Base-by-base conservation (phyloP, 208 protist species). In the Porcisia hertigi region DNA sequence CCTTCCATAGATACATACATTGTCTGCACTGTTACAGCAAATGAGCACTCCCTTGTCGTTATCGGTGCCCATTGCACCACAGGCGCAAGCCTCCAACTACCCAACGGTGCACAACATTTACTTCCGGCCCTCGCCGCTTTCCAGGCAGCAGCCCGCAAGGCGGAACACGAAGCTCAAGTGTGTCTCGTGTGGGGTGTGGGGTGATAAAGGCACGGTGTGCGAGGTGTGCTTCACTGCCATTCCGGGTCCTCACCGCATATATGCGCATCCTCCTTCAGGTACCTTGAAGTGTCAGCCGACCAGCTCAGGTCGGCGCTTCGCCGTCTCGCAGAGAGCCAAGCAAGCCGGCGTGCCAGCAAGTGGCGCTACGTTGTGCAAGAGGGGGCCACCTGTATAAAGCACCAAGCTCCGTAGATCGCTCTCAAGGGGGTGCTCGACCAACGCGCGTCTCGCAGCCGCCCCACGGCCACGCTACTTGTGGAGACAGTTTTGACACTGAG, bases 141-240 rank as follows among this genome's bases (percentile, higher is more conserved):
- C 66, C 14, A 16, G 0, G 39, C 49, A 0, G 36, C 18, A 0
- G 36, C 18, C 30, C 34, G 36, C 25, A 43, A 62, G 20, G 67
- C 58, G 47, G 14, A 82, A 82, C 72, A 82, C 73, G 23, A 77
- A 77, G 16, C 49, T 82, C 16, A 82, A 82, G 59, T 82, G 78
- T 9, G 71, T 67, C 0, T 82, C 72, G 0, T 82, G 78, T 53
- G 72, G 72, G 0, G 78, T 82, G 25, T 77, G 78, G 78, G 78
- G 72, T 14, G n/a, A 58, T 30, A 82, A 82, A 30, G 52, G 78
- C 16, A 65, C 78, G 3, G 73, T 63, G 49, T 82, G 78, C 23
- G 39, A 53, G 0, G 78, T 82, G 45, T 77, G 72, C 36, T 39
- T 52, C n/a, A 66, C 59, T 7, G n/a, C 36, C 1, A 77, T 83